Evolutionary conservation across 2,329 filamentous ascomycete species (phyloP).

Genomic region (Aspergillus sp.): DNA sequence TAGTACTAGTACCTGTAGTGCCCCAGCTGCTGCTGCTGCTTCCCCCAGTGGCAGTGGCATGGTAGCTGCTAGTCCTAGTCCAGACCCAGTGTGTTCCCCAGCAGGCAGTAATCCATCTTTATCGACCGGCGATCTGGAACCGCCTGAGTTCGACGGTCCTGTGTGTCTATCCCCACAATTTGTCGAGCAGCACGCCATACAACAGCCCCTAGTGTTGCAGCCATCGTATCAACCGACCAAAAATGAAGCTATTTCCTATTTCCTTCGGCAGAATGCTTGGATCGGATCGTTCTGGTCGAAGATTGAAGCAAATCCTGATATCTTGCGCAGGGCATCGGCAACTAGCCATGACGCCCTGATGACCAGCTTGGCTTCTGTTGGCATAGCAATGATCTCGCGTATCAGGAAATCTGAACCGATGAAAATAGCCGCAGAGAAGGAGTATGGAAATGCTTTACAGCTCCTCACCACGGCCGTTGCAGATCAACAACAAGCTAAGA

Average conservation of each 20-base stretch:
- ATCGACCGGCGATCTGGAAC: not conserved
- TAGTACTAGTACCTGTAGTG: not conserved
- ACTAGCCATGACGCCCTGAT: constrained; percentile 36
- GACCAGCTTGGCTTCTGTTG: constrained; percentile 59
- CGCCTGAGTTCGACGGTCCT: constrained; percentile 15
- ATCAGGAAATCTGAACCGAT: constrained; percentile 52
- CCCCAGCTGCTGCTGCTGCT: constrained; percentile 14
- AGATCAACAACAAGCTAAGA: constrained; percentile 37
- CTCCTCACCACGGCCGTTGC: constrained; percentile 40
- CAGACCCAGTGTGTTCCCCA: not conserved
- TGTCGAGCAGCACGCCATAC: constrained; percentile 15
- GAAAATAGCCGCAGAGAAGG: constrained; percentile 51
- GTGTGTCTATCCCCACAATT: constrained; percentile 20
- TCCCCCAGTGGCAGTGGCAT: constrained; percentile 28
- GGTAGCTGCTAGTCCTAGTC: constrained; percentile 12
- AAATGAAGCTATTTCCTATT: constrained; percentile 40
- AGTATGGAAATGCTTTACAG: constrained; percentile 58
- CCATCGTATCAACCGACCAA: constrained; percentile 29
- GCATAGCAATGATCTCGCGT: constrained; percentile 61
- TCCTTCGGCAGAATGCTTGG: constrained; percentile 38
- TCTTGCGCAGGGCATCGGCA: constrained; percentile 19
- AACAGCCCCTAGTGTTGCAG: constrained; percentile 24
- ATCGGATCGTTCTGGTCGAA: constrained; percentile 31
- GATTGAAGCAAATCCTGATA: constrained; percentile 23
- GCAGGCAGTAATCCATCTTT: not conserved